Evolutionary conservation across 106 monocot species (phyloP), one percentile per base, ranked within the genome.

Genomic region (Apostasia shenzhenica): DNA sequence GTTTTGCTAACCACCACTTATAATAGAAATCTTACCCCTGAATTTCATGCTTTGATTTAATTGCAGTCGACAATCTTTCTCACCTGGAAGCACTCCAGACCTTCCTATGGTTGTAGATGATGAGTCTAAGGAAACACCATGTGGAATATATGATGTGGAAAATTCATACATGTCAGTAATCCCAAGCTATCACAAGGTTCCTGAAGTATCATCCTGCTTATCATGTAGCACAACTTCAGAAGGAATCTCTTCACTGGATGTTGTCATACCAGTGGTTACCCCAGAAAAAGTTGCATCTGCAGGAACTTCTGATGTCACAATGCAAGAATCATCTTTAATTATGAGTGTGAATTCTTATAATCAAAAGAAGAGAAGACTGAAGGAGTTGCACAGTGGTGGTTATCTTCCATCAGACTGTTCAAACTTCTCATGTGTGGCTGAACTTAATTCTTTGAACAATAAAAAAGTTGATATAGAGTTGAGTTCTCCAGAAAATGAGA

Each of bases 331-430:
- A 70, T 72, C 62, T 55, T 81, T 81, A 7, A 81, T 59, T 67
- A 78, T 38, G 49, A 90, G 99, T 72, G 85, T 90, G 11, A 90
- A 83, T 75, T 90, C 89, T 54, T 78, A 73, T 70, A 67, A 63
- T 46, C 77, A 83, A 57, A 93, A 87, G 80, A 87, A 75, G 77
- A 89, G 79, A 73, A 92, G 72, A 69, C 43, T 69, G 26, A 44
- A 66, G 6, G 57, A 57, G 55, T 67, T 72, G n/a, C 75, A 75
- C 1, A 63, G 75, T 38, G 58, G 5, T 72, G 38, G 72, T 45
- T 68, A 63, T 79, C 63, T 73, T 58, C 73, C 51, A 48, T 74
- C 61, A 40, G 55, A 57, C 8, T 67, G 51, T 13, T 73, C 54
- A 41, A 77, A 54, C 51, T 45, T 54, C 58, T 26, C 26, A 3